Conservation (phyloP, 1,284 basidiomycete genomes). For the Microbotryum saponariae region DNA sequence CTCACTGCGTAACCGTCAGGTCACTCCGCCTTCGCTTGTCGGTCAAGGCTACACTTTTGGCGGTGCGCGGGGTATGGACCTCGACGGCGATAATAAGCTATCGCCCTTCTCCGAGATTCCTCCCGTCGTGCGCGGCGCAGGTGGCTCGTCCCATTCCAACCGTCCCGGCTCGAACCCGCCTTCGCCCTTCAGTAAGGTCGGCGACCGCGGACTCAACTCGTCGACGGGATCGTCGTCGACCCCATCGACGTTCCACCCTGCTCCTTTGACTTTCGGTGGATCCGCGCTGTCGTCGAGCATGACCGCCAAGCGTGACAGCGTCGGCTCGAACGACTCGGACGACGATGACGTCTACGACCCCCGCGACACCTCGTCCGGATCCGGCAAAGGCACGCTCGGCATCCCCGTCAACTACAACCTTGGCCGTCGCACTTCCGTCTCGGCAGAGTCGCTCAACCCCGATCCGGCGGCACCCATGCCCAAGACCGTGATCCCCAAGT, state of each 20-base stretch:
- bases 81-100: slow-evolving; percentile 19
- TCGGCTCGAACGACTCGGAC: slow-evolving; percentile 22
- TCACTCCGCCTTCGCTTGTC: slow-evolving; percentile 42
- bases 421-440: slow-evolving; percentile 85
- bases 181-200: slow-evolving; percentile 8
- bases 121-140: slow-evolving; percentile 34
- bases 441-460: slow-evolving; percentile 90
- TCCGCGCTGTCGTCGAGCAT: background rate
- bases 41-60: slow-evolving; percentile 35
- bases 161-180: slow-evolving; percentile 22
- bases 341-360: slow-evolving; percentile 26
- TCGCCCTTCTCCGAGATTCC: slow-evolving; percentile 44
- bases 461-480: slow-evolving; percentile 44
- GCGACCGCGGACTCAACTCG: slow-evolving; percentile 6
- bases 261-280: slow-evolving; percentile 13
- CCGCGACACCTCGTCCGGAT: slow-evolving; percentile 12
- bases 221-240: slow-evolving; percentile 17
- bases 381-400: background rate
- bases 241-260: slow-evolving; percentile 4
- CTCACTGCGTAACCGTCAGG: slow-evolving; percentile 46
- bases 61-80: slow-evolving; percentile 5
- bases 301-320: background rate
- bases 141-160: slow-evolving; percentile 21
- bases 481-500: slow-evolving; percentile 65
- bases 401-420: slow-evolving; percentile 41